Evolutionary conservation across 306 rosid species (phyloP).

Genomic region (Coriaria nepalensis): DNA sequence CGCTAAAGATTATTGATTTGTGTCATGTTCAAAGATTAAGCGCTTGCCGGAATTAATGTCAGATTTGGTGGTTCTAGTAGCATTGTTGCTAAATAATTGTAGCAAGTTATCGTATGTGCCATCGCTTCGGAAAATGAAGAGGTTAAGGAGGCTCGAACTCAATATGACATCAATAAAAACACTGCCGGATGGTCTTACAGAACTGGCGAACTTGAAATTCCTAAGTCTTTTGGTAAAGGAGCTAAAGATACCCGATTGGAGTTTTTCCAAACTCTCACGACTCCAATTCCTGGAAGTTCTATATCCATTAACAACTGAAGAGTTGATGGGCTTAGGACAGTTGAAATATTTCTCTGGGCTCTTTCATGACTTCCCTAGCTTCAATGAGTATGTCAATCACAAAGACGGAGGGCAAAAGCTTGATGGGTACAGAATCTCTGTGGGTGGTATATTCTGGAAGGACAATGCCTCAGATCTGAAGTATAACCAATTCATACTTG

Average conservation of each 20-base stretch:
- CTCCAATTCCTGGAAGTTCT: neutral
- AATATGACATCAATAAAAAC: neutral
- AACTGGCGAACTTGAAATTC: neutral
- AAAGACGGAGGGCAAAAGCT: too few species aligned
- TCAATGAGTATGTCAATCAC: neutral
- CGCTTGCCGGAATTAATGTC: neutral
- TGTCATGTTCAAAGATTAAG: neutral
- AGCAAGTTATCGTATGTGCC: neutral
- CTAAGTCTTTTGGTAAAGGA: neutral
- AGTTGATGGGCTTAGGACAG: neutral
- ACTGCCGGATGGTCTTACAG: neutral
- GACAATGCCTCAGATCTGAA: too few species aligned
- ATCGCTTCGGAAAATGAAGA: neutral
- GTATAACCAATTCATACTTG: too few species aligned
- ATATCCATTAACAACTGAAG: neutral
- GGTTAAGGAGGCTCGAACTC: neutral
- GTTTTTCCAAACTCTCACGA: neutral
- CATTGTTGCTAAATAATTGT: neutral
- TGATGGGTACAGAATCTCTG: too few species aligned
- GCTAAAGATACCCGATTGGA: neutral
- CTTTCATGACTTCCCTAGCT: neutral
- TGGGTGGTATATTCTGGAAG: too few species aligned
- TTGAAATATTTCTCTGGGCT: neutral
- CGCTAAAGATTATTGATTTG: slow-evolving; percentile 1
- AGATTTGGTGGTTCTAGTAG: neutral